Evolutionary conservation across 2,329 filamentous ascomycete species (phyloP), one percentile per base, ranked within the genome.

Genomic region (Phialocephala sp.): DNA sequence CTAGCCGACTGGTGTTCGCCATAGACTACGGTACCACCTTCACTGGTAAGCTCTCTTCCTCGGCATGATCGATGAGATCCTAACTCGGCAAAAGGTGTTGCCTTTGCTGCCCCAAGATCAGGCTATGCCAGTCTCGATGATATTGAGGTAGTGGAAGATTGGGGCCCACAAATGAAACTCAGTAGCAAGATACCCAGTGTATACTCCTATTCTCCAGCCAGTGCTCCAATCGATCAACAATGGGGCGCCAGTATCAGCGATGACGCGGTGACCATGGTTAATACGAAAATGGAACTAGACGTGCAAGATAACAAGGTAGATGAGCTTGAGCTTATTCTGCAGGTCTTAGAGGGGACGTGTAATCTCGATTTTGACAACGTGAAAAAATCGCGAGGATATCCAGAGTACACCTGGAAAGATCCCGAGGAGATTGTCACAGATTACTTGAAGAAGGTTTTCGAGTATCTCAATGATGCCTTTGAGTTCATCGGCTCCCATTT

Each of bases 281-380:
- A 76, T 56, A 76, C 74, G 0, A 76, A 76, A 43, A 64, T 76
- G 11, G 69, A 75, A 59, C 66, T 76, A 11, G 73, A 72, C 15
- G 60, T 71, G 12, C 56, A 59, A n/a, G 68, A 73, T 35, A 55
- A 66, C 22, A 66, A 62, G 2, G 52, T 63, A 8, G 71, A 70
- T 4, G 74, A 76, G 57, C 67, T 76, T 1, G 73, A 75, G 12
- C 59, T 74, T 43, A 72, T 72, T 15, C 20, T 75, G 2, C 68
- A 73, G 41, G 62, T 66, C 5, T 58, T 76, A 37, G 71, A 76
- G 32, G 73, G 74, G 2, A 76, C 72, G 68, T 65, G 66, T 35
- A 69, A 75, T 55, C 67, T 76, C 4, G 60, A 68, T 41, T 74
- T 76, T 55, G 54, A 68, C 8, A 52, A 74, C 43, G 59, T 75